These are phyloP conservation scores for Penicillium sp. DNA, from an alignment of 2,329 filamentous ascomycete species.

Conservation along the genomic window DNA sequence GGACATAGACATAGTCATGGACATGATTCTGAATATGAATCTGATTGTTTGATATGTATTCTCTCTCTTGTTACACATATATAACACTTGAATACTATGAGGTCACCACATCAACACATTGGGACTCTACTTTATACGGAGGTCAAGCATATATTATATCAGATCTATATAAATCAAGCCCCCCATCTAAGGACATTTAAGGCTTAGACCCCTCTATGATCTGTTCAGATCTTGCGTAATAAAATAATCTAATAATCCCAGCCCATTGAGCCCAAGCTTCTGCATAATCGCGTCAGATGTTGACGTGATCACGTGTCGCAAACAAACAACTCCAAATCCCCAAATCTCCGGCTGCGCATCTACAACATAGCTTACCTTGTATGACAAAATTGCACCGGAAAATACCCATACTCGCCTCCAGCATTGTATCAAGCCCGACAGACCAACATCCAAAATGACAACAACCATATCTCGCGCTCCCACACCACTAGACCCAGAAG, in stretches of 20 bases:
- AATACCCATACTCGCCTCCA: background rate
- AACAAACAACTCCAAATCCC: background rate
- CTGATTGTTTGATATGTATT: background rate
- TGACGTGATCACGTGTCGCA: background rate
- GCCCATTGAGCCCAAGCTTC: background rate
- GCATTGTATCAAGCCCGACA: background rate
- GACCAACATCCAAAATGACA: slow-evolving; percentile 7
- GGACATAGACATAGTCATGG: background rate
- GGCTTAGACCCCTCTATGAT: too few relatives aligned
- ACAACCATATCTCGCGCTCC: background rate
- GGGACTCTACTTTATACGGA: background rate
- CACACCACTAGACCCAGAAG: slow-evolving; percentile 21
- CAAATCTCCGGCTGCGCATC: background rate
- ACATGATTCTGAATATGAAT: background rate
- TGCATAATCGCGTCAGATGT: background rate
- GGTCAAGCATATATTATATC: background rate
- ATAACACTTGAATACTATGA: background rate
- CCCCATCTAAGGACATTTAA: background rate
- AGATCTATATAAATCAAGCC: background rate
- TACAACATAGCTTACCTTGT: background rate
- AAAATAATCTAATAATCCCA: background rate
- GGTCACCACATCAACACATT: slow-evolving; percentile 1
- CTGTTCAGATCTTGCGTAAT: background rate
- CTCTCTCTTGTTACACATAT: background rate
- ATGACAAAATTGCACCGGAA: background rate